Percentiles rank a stretch among this genome's conserved stretches.
phyloP scores from a whole-genome alignment of 805 yeast genomes.

The Ogataea paradorogensis region DNA sequence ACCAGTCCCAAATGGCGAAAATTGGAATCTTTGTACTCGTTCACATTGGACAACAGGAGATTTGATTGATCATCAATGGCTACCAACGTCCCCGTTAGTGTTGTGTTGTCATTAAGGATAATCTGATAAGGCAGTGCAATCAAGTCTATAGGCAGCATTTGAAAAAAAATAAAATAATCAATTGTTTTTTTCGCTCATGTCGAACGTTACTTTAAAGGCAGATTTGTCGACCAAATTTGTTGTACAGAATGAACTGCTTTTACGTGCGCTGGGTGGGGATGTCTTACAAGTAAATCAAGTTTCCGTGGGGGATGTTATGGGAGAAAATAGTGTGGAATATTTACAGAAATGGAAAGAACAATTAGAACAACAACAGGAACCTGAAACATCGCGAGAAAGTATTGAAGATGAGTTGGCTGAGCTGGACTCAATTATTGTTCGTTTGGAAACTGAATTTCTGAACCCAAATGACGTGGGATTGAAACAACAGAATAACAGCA shows the following conservation, averaged over 20 bases:
- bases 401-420: conserved; percentile 12
- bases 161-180: conserved; percentile 11
- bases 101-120: conserved; percentile 32
- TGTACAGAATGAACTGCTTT: conserved; percentile 31
- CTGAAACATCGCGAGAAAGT: not conserved
- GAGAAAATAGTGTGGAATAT: conserved; percentile 21
- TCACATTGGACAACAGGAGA: conserved; percentile 38
- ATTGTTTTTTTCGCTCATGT: conserved; percentile 8
- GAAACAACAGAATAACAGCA: conserved; percentile 19
- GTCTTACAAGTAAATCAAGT: not conserved
- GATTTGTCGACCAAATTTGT: conserved; percentile 34
- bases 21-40: conserved; percentile 27
- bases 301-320: conserved; percentile 18
- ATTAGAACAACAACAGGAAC: conserved; percentile 12
- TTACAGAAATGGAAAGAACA: conserved; percentile 16
- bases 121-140: conserved; percentile 32
- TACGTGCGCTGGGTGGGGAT: conserved; percentile 20
- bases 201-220: conserved; percentile 32
- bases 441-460: conserved; percentile 22
- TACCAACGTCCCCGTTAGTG: conserved; percentile 37
- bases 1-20: conserved; percentile 48
- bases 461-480: conserved; percentile 20
- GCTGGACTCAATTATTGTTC: conserved; percentile 14
- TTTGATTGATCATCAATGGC: conserved; percentile 45
- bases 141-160: conserved; percentile 29